A percentile compares a stretch with the other conserved stretches of the same genome.
Evolutionary conservation across 768 basidiomycete species (phyloP).

Genomic region (Suillus spraguei): DNA sequence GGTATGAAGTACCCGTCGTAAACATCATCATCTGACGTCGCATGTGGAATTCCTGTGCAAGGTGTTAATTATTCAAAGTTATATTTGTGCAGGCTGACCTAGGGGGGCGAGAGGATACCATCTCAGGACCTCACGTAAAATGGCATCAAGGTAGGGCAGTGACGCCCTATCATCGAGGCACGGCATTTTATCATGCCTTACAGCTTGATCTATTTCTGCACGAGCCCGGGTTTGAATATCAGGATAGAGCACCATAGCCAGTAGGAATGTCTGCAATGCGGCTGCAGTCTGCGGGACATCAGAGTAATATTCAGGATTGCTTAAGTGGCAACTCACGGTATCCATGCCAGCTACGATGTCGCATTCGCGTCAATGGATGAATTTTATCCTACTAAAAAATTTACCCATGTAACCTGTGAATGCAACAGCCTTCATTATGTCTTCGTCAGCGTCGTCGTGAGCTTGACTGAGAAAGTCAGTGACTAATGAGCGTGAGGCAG

Average conservation of each 20-base stretch:
- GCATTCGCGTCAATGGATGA: background rate
- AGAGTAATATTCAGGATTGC: background rate
- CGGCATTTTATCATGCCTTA: slow-evolving; percentile 17
- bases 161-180: slow-evolving; percentile 18
- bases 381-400: background rate
- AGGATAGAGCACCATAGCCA: slow-evolving; percentile 34
- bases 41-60: slow-evolving; percentile 25
- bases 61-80: background rate
- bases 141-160: slow-evolving; percentile 30
- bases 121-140: slow-evolving; percentile 23
- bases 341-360: slow-evolving; percentile 1
- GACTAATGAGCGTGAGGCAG: background rate
- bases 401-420: background rate
- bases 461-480: slow-evolving; percentile 2
- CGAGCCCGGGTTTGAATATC: slow-evolving; percentile 30
- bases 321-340: slow-evolving; percentile 4
- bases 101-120: slow-evolving; percentile 28
- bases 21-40: slow-evolving; percentile 36
- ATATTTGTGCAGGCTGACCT: slow-evolving; percentile 12
- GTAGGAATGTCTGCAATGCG: slow-evolving; percentile 25
- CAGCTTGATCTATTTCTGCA: slow-evolving; percentile 30
- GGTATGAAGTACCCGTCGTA: slow-evolving; percentile 51
- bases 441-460: background rate
- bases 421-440: background rate
- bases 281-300: slow-evolving; percentile 20